These are phyloP conservation scores for Agarophyton chilense DNA, from an alignment of 23 red algal genomes.

Conservation along the genomic window DNA sequence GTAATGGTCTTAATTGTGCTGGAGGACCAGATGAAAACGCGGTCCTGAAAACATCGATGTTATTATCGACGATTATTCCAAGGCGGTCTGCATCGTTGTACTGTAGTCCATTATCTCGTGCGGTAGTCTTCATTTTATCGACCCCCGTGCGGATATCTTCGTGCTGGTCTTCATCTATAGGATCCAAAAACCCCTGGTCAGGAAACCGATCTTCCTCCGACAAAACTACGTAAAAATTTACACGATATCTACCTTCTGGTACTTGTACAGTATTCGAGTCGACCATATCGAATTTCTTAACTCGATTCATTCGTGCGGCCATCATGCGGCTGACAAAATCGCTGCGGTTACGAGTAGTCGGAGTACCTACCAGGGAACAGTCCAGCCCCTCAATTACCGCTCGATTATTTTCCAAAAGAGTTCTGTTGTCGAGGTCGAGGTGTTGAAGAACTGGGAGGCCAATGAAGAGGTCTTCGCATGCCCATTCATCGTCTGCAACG, in stretches of 20 bases:
- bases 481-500: background rate
- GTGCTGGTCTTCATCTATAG: too few species aligned
- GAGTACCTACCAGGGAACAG: background rate
- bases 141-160: too few species aligned
- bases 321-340: background rate
- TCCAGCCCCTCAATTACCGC: background rate
- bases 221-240: too few species aligned
- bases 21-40: slow-evolving; percentile 50
- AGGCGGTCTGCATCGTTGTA: background rate
- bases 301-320: background rate
- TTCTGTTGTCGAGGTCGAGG: background rate
- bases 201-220: too few species aligned
- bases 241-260: background rate
- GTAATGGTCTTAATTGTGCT: background rate
- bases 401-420: background rate
- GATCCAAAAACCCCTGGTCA: too few species aligned
- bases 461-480: background rate
- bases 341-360: background rate
- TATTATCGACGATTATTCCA: background rate
- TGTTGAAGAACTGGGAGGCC: background rate
- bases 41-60: slow-evolving; percentile 10
- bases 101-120: slow-evolving; percentile 15
- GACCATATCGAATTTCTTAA: background rate
- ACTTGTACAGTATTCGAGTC: too few species aligned
- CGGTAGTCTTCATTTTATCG: background rate